These are phyloP conservation scores for Vigna unguiculata DNA, from an alignment of 306 rosid species.

Conservation along the genomic window DNA sequence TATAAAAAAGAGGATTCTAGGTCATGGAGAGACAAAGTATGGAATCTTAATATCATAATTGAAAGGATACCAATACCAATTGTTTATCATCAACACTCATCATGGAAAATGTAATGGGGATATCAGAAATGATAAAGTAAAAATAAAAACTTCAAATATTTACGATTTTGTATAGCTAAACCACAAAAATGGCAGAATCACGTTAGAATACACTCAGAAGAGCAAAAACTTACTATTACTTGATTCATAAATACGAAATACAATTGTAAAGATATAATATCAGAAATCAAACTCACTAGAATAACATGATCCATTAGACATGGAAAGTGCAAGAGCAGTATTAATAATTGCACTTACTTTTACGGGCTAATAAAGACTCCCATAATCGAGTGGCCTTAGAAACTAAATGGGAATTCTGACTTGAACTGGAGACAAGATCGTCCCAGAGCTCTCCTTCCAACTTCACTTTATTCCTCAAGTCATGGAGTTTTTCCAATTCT, in stretches of 20 bases:
- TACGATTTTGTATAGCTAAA: background rate
- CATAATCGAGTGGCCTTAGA: conserved; percentile 96
- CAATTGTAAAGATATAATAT: background rate
- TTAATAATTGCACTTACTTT: conserved; percentile 68
- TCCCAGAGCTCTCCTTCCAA: conserved; percentile 99
- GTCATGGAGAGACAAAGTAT: background rate
- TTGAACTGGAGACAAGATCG: conserved; percentile 96
- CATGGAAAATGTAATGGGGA: conserved; percentile 4
- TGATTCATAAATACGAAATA: conserved; percentile 5
- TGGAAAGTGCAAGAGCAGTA: conserved; percentile 1
- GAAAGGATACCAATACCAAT: conserved; percentile 4
- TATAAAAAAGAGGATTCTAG: background rate
- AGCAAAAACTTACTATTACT: background rate
- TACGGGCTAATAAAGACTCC: conserved; percentile 97
- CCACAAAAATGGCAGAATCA: conserved; percentile 3
- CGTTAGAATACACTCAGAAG: background rate
- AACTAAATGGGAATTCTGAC: conserved; percentile 98
- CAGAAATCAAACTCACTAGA: conserved; percentile 17
- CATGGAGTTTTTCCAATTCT: conserved; percentile 95
- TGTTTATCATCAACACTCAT: conserved; percentile 20
- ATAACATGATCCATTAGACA: conserved; percentile 29
- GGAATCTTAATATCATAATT: conserved; percentile 27
- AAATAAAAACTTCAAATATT: background rate
- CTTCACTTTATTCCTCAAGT: conserved; percentile 95
- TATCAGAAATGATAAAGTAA: conserved; percentile 6